Base-by-base conservation (phyloP, 495 filamentous ascomycete genomes). In the Pseudomonodictys pantanalensis region DNA sequence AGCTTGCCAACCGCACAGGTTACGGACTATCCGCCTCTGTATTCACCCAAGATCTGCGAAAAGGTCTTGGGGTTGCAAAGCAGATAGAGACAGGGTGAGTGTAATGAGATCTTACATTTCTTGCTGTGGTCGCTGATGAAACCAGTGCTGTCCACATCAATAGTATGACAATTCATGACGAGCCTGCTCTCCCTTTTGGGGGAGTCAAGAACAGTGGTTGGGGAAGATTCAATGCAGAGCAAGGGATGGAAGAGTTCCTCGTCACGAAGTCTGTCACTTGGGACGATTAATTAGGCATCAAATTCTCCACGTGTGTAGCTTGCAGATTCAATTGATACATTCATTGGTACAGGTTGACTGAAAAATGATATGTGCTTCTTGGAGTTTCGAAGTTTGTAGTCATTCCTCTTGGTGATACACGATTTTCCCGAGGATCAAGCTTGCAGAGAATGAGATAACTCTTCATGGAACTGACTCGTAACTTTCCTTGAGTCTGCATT, bases 1-100 rank as follows among this genome's bases (percentile, higher is more conserved):
- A 56, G 45, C 60, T 74, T 11, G 75, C 69, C 24, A 72, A 73
- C 52, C 68, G 69, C 54, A 70, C 68, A n/a, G 65, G 69, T 26
- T 73, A 74, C 45, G 71, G 72, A 1, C 54, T 74, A 7, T 53
- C 52, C 25, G 72, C 68, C 10, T 62, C 69, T 3, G 66, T 74
- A 7, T 74, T 74, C 53, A 73, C 71, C 15, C 23, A 62, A 45
- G 62, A 62, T 56, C 44, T 73, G 38, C 60, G 47, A 1, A 64
- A 60, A 30, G 72, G 68, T 20, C 49, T 73, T 45, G 58, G 52
- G 43, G 59, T 77, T 52, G 73, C 71, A 3, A 62, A 63, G 29
- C 46, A 61, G 48, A 58, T 76, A 24, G 69, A 74, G 2, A 17
- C 33, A 17, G 50, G 52, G 32, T 15, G 15, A 35, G 32, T 35